phyloP scores from a whole-genome alignment of 345 rosid genomes.

The Gossypium raimondii region DNA sequence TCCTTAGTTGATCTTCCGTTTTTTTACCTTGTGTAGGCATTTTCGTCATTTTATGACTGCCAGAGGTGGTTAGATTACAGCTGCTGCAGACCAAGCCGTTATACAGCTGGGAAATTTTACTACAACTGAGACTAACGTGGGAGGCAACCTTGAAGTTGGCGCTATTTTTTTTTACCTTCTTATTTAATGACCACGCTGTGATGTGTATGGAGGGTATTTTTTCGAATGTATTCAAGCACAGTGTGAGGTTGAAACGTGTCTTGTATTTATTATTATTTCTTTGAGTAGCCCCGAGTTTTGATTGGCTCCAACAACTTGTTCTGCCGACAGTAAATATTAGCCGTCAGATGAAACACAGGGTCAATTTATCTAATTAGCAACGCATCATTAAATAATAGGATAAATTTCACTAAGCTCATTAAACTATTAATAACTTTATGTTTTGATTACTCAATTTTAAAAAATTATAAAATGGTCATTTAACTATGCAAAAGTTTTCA shows the following conservation, averaged over 20 bases:
- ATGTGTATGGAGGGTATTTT: background rate
- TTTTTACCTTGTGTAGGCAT: background rate
- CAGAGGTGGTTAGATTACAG: background rate
- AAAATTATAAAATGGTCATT: too few species aligned
- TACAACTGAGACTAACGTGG: slow-evolving; percentile 35
- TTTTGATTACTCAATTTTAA: too few species aligned
- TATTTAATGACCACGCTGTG: background rate
- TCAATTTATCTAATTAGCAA: background rate
- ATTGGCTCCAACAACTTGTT: slow-evolving; percentile 3
- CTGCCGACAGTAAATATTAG: background rate
- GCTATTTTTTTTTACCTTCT: slow-evolving; percentile 8
- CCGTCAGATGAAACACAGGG: background rate
- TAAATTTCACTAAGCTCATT: too few species aligned
- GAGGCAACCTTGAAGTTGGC: slow-evolving; percentile 30
- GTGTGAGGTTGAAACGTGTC: background rate
- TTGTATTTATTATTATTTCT: background rate
- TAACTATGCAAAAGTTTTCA: too few species aligned
- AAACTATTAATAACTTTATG: too few species aligned
- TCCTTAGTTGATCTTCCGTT: background rate
- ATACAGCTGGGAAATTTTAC: slow-evolving; percentile 5
- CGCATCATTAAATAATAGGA: background rate
- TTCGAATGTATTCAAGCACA: background rate
- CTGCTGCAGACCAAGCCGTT: slow-evolving; percentile 10
- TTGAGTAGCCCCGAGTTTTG: background rate
- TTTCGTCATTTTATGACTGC: slow-evolving; percentile 15